Evolutionary conservation across 2,329 filamentous ascomycete genomes (phyloP).

Genomic region (Arthrobotrys pseudoclavata): DNA sequence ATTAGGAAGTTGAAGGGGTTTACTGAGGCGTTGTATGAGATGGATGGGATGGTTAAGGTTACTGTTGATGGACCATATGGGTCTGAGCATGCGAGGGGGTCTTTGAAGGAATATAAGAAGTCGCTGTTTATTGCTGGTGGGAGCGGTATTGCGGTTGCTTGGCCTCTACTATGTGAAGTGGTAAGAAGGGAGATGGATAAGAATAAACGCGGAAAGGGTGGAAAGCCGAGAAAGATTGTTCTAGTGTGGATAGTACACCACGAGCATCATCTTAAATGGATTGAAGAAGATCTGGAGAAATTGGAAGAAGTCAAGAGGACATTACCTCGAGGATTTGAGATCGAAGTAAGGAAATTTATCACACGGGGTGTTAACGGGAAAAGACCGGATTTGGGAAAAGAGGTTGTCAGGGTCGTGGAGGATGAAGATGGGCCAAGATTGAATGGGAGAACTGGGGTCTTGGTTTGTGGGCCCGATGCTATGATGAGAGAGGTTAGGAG

Average conservation of each 20-base stretch:
- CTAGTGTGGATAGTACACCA: slow-evolving; percentile 75
- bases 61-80: slow-evolving; percentile 77
- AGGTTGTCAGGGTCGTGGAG: slow-evolving; percentile 65
- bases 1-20: slow-evolving; percentile 75
- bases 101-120: slow-evolving; percentile 69
- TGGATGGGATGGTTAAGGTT: slow-evolving; percentile 65
- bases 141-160: slow-evolving; percentile 75
- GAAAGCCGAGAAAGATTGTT: slow-evolving; percentile 66
- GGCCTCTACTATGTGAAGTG: slow-evolving; percentile 71
- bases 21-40: slow-evolving; percentile 65
- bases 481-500: slow-evolving; percentile 75
- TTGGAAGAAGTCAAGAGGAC: slow-evolving; percentile 64
- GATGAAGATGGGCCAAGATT: slow-evolving; percentile 39
- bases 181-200: slow-evolving; percentile 60
- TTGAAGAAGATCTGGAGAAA: slow-evolving; percentile 70
- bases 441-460: slow-evolving; percentile 69
- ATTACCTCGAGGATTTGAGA: slow-evolving; percentile 65
- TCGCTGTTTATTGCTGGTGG: slow-evolving; percentile 75
- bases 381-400: slow-evolving; percentile 70
- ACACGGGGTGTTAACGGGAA: slow-evolving; percentile 71
- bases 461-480: slow-evolving; percentile 75
- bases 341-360: slow-evolving; percentile 71
- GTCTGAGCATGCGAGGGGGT: slow-evolving; percentile 71
- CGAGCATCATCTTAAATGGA: slow-evolving; percentile 71
- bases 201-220: slow-evolving; percentile 60